These are phyloP conservation scores for Oxytropis ochrocephala DNA, from an alignment of 306 rosid species.

Conservation along the genomic window DNA sequence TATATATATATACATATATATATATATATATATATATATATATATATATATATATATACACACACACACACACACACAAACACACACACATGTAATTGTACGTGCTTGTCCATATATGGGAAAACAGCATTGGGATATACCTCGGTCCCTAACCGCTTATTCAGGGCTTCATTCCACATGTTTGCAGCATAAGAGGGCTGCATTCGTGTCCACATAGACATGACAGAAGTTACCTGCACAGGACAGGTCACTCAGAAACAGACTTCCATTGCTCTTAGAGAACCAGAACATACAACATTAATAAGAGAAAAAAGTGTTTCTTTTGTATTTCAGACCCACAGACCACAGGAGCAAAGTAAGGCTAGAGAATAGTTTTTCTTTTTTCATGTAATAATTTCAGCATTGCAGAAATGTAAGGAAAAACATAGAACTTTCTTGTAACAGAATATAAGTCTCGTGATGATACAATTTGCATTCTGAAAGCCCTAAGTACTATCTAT, in stretches of 20 bases:
- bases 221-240: conserved; percentile 93
- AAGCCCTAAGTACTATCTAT: background rate
- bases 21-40: no score
- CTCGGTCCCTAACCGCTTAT: conserved; percentile 92
- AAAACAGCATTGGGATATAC: conserved; percentile 27
- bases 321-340: background rate
- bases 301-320: background rate
- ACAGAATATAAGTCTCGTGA: background rate
- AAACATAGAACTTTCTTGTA: background rate
- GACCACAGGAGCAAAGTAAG: background rate
- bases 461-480: background rate
- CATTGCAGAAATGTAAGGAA: background rate
- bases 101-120: background rate
- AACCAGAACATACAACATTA: background rate
- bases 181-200: conserved; percentile 98
- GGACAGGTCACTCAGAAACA: conserved; percentile 17
- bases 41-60: no score
- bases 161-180: conserved; percentile 99
- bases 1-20: background rate
- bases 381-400: background rate
- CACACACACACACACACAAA: no score
- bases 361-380: background rate
- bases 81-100: background rate
- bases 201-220: conserved; percentile 97
- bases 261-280: background rate